A percentile compares a stretch with the other conserved stretches of the same genome.
phyloP scores from a whole-genome alignment of 495 filamentous ascomycete genomes.

The Oidiodendron maius region DNA sequence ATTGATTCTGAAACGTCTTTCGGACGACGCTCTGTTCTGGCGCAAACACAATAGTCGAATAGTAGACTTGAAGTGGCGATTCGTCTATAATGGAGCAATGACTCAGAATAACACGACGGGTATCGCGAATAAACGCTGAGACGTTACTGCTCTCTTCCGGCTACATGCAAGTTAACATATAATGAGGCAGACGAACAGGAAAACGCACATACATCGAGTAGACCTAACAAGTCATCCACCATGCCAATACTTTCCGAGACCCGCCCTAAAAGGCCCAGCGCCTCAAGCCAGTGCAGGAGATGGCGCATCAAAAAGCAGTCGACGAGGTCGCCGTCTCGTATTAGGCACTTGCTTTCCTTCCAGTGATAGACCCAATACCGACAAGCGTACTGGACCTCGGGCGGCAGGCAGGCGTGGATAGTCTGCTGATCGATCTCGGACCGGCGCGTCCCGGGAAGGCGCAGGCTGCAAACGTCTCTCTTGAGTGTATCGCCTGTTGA shows the following conservation, averaged over 20 bases:
- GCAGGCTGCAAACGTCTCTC: slow-evolving; percentile 34
- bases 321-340: slow-evolving; percentile 22
- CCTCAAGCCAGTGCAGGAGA: slow-evolving; percentile 42
- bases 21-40: slow-evolving; percentile 19
- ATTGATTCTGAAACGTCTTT: neutral
- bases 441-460: slow-evolving; percentile 20
- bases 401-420: slow-evolving; percentile 12
- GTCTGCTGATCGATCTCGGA: slow-evolving; percentile 14
- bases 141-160: neutral
- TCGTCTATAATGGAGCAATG: slow-evolving; percentile 11
- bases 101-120: slow-evolving; percentile 4
- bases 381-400: slow-evolving; percentile 25
- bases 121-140: slow-evolving; percentile 6
- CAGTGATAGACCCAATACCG: slow-evolving; percentile 40
- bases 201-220: neutral
- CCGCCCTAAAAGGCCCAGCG: slow-evolving; percentile 29
- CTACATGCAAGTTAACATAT: neutral
- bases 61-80: slow-evolving; percentile 25
- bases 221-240: slow-evolving; percentile 13
- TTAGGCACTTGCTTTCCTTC: slow-evolving; percentile 18
- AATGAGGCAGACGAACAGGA: neutral
- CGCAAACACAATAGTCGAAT: too few species aligned
- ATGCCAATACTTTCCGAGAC: slow-evolving; percentile 24
- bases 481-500: slow-evolving; percentile 22
- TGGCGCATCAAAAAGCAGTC: slow-evolving; percentile 32